Conservation (phyloP, 2,329 filamentous ascomycete species). For the Berkeleyomyces rouxiae region DNA sequence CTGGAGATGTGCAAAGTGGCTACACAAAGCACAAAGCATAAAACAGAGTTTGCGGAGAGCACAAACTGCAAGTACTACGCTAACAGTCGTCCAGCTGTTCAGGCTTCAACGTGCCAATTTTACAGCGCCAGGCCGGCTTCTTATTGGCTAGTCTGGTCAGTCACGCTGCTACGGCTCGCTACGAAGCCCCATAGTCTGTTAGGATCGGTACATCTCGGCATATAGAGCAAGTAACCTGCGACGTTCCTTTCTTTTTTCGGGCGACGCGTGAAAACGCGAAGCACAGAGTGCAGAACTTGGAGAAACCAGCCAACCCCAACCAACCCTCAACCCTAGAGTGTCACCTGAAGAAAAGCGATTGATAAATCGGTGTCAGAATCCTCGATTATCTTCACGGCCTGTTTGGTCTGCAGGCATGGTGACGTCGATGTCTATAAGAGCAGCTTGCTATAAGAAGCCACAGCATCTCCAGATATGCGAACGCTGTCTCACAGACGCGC, state of each 20-base stretch:
- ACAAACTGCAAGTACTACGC: background rate
- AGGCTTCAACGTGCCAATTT: background rate
- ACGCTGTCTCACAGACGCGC: too few relatives aligned
- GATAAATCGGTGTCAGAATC: too few relatives aligned
- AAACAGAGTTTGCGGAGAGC: background rate
- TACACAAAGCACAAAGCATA: slow-evolving; percentile 1
- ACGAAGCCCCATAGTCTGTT: background rate
- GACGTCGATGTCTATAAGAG: background rate
- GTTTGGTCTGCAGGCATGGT: background rate
- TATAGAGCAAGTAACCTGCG: background rate
- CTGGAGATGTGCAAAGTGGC: background rate
- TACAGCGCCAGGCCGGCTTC: background rate
- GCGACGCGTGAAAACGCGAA: background rate
- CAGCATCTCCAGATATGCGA: background rate
- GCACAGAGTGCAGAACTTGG: too few relatives aligned
- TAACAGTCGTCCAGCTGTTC: background rate
- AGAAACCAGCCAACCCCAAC: background rate
- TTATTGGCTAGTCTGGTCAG: background rate
- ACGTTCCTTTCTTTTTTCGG: background rate
- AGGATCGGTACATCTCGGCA: background rate
- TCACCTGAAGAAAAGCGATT: background rate
- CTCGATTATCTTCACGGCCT: background rate
- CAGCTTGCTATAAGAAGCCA: background rate
- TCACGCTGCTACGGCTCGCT: background rate
- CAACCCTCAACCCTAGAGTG: background rate